Evolutionary conservation across 1,284 basidiomycete species (phyloP), one percentile per base, ranked within the genome.

Genomic region (Rhodotorula sp.): DNA sequence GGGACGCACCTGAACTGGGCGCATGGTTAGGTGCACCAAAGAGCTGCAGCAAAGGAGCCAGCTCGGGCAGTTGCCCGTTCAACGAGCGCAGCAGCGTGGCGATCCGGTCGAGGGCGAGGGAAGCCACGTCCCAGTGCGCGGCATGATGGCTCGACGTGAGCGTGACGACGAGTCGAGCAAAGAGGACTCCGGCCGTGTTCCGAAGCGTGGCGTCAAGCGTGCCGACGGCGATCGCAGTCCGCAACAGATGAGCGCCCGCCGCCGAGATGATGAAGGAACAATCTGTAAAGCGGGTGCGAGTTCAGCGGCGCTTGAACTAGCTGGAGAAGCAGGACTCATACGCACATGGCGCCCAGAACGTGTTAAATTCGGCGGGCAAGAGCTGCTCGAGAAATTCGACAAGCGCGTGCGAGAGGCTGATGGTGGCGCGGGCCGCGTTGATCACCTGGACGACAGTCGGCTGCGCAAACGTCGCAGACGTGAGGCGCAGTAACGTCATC

Each of bases 271-370:
- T 78, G 56, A 77, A 75, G 17, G 75, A 75, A 0, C 76, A 74
- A 60, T 79, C 79, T 80, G 69, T 8, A 20, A 48, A 30, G 57
- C 44, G 42, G 45, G 20, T 22, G 37, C 37, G 37, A 2, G 29
- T 8, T 29, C 4, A 37, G 4, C 37, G 14, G 7, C 18, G 26
- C 22, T 6, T 4, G 18, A 12, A 3, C 4, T 15, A 2, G 20
- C 15, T 1, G 10, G 24, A 2, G 5, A 33, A 24, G 24, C 4
- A 33, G 2, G 29, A 51, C 18, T 2, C 14, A n/a, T 24, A 73
- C 78, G 66, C 26, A 80, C 79, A 79, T 15, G 78, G 78, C 62
- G 76, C 72, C 79, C 79, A 80, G 61, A 77, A 79, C 26, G 64
- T 53, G 15, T 58, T 63, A 8, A 69, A 65, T 26, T 78, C 77